phyloP scores from a whole-genome alignment of 768 basidiomycete species.

The Daedaleopsis sinensis region DNA sequence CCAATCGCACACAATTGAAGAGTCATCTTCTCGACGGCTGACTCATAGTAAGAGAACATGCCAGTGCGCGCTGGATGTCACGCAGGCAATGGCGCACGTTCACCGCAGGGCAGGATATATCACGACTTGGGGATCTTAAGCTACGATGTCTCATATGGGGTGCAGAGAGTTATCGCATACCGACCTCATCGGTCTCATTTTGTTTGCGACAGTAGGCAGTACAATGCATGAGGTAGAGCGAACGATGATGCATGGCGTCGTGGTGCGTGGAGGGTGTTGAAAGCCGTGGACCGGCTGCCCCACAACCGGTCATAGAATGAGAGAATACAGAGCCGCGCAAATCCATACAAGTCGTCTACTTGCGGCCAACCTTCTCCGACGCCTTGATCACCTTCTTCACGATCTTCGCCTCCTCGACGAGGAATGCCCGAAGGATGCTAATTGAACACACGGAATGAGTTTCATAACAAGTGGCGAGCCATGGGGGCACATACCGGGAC shows the following conservation, averaged over 20 bases:
- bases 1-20: too few relatives aligned
- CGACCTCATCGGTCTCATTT: slow-evolving; percentile 32
- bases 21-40: too few relatives aligned
- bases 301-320: slow-evolving; percentile 18
- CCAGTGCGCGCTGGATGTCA: too few relatives aligned
- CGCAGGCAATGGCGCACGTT: too few relatives aligned
- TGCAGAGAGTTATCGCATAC: slow-evolving; percentile 22
- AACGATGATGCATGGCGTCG: slow-evolving; percentile 28
- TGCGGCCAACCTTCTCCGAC: slow-evolving; percentile 54
- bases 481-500: slow-evolving; percentile 68
- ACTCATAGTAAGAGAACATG: too few relatives aligned
- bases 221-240: slow-evolving; percentile 32
- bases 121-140: background rate
- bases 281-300: background rate
- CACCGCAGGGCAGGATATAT: too few relatives aligned
- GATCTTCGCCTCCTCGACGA: slow-evolving; percentile 99
- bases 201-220: slow-evolving; percentile 30
- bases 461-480: too few relatives aligned
- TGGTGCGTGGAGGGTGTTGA: slow-evolving; percentile 12
- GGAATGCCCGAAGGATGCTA: slow-evolving; percentile 97
- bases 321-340: slow-evolving; percentile 17
- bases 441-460: background rate
- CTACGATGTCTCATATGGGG: background rate
- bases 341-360: slow-evolving; percentile 22
- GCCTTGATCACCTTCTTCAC: slow-evolving; percentile 99